Base-by-base conservation (phyloP, 345 rosid genomes). In the Corchorus capsularis region DNA sequence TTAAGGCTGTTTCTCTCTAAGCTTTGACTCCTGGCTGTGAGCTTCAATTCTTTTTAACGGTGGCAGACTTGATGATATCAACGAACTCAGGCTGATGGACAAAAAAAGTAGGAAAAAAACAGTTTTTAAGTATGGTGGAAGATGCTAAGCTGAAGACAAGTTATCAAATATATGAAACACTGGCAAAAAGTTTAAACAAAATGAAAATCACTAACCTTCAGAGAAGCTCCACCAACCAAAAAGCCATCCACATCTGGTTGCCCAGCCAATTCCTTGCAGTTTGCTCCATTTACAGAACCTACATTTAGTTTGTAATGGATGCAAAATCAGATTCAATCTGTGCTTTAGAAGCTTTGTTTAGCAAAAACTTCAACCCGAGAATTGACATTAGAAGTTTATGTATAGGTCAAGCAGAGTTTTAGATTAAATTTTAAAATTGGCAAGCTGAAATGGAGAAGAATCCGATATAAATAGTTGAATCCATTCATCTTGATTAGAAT, bases 221-320 rank as follows among this genome's bases (percentile, higher is more conserved):
- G 78, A 50, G 96, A 91, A 75, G 96, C 96, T 73, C 93, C 96
- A 9, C 92, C 93, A 54, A 91, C 96, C 85, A 91, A 86, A 85
- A 91, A 91, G 71, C 93, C 96, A 76, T 89, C 96, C 37, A 91
- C 83, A 75, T 91, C 92, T 4, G 89, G 83, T 72, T 91, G 85
- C 61, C 61, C 84, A 1, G 89, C 90, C 85, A 89, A 78, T 68
- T 88, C 92, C 75, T 79, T 85, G 91, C 92, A 88, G 80, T 91
- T 91, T 47, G 73, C 84, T 71, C 92, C 93, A 72, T 85, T 91
- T 5, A 91, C 96, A 50, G 93, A 91, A 39, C 91, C 91, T 91
- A 63, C 8, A 43, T 10, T n/a, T 47, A 3, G 68, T 22, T 57
- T 10, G 9, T 20, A 43, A 71, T 10, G 35, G 37, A 53, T 5